phyloP scores from a whole-genome alignment of 2,329 filamentous ascomycete genomes.

The Trichoderma endophyticum region DNA sequence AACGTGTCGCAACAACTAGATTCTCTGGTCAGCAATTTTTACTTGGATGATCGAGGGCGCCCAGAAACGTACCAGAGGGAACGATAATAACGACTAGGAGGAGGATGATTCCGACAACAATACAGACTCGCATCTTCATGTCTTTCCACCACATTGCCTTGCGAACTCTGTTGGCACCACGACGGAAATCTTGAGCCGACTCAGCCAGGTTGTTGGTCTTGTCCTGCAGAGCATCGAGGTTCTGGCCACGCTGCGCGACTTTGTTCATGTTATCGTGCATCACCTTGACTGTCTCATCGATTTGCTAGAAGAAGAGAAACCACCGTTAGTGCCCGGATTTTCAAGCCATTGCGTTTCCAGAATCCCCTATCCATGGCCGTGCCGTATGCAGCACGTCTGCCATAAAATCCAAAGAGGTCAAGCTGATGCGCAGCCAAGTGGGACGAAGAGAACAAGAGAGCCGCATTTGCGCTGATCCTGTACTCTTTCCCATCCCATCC shows the following conservation, averaged over 20 bases:
- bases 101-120: constrained; percentile 86
- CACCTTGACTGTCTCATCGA: constrained; percentile 89
- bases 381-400: background rate
- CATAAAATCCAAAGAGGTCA: background rate
- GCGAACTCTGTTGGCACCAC: constrained; percentile 91
- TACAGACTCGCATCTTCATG: constrained; percentile 99
- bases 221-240: constrained; percentile 82
- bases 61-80: constrained; percentile 66
- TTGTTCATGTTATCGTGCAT: constrained; percentile 99
- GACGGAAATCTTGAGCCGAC: constrained; percentile 92
- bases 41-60: background rate
- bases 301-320: constrained; percentile 65
- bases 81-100: constrained; percentile 92
- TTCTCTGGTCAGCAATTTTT: background rate
- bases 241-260: constrained; percentile 87
- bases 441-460: background rate
- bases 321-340: background rate
- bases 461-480: background rate
- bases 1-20: constrained; percentile 36
- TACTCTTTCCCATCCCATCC: background rate
- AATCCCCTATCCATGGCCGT: background rate
- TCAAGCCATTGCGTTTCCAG: background rate
- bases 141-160: constrained; percentile 99
- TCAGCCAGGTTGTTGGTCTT: constrained; percentile 93
- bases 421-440: background rate